These are phyloP conservation scores for Boletus semigastroideus DNA, from an alignment of 1,284 basidiomycete genomes.

Conservation along the genomic window DNA sequence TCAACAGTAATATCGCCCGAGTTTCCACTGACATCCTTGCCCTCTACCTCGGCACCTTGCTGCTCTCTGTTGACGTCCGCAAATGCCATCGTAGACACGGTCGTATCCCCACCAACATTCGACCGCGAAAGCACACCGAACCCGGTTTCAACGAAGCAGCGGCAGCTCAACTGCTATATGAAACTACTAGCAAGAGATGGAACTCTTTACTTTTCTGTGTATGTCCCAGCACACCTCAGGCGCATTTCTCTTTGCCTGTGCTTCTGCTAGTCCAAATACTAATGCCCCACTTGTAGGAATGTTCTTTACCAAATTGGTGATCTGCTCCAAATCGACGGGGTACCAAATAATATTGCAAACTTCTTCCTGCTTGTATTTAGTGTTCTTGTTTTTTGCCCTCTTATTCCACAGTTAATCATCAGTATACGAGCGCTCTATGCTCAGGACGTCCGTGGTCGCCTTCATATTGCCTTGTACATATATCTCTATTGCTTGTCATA, in stretches of 20 bases:
- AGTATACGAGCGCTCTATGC: background rate
- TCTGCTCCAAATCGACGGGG: background rate
- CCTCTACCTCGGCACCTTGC: background rate
- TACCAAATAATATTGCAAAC: background rate
- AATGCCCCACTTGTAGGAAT: background rate
- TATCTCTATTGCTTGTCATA: too few species aligned
- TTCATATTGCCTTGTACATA: too few species aligned
- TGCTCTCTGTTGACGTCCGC: background rate
- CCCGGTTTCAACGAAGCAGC: background rate
- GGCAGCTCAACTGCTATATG: background rate
- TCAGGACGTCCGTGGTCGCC: background rate
- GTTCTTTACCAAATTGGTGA: background rate
- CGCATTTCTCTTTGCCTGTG: background rate
- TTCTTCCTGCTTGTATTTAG: background rate
- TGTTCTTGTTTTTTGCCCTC: background rate
- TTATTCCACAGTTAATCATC: constrained; percentile 4
- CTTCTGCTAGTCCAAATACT: too few species aligned
- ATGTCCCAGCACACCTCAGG: background rate
- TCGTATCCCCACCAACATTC: background rate
- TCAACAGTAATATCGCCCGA: background rate
- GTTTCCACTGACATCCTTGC: background rate
- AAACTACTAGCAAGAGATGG: background rate
- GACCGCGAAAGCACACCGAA: background rate
- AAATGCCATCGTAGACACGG: background rate
- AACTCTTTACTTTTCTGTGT: background rate